phyloP scores from a whole-genome alignment of 2,329 filamentous ascomycete species.

The Claviceps sp. region DNA sequence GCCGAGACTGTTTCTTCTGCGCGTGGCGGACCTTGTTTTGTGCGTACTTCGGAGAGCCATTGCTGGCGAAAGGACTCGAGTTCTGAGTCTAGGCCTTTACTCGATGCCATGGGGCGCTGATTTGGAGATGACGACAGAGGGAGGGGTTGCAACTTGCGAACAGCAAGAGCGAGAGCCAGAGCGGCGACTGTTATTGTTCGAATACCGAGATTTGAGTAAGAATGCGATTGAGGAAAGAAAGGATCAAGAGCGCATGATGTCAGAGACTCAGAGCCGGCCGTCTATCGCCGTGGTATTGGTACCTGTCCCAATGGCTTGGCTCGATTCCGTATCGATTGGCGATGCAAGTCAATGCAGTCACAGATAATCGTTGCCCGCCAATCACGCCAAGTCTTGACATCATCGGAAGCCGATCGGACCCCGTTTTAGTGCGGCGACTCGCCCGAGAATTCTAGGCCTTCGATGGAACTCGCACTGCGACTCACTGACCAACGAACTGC shows the following conservation, averaged over 20 bases:
- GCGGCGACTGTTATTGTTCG: not conserved
- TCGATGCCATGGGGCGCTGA: conserved; percentile 2
- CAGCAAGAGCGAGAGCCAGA: not conserved
- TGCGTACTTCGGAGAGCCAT: conserved; percentile 72
- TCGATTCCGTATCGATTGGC: no score
- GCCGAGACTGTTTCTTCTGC: not conserved
- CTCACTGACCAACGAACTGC: not conserved
- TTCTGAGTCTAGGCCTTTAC: conserved; percentile 42
- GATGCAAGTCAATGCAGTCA: not conserved
- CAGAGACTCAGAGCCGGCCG: no score
- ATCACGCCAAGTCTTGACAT: conserved; percentile 5
- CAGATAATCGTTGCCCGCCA: conserved; percentile 1
- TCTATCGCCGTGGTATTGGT: no score
- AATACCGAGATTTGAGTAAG: no score
- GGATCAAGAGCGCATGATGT: no score
- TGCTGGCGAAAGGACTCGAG: conserved; percentile 73
- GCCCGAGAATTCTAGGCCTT: conserved; percentile 4
- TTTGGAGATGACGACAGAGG: not conserved
- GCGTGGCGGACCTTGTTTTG: conserved; percentile 12
- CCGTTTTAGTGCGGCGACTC: not conserved
- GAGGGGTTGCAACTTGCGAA: no score
- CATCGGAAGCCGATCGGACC: conserved; percentile 2
- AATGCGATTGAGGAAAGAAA: no score
- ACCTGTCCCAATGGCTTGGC: no score
- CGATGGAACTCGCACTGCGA: not conserved